Evolutionary conservation across 345 rosid species (phyloP), one percentile per base, ranked within the genome.

Genomic region (Leavenworthia alabamica): DNA sequence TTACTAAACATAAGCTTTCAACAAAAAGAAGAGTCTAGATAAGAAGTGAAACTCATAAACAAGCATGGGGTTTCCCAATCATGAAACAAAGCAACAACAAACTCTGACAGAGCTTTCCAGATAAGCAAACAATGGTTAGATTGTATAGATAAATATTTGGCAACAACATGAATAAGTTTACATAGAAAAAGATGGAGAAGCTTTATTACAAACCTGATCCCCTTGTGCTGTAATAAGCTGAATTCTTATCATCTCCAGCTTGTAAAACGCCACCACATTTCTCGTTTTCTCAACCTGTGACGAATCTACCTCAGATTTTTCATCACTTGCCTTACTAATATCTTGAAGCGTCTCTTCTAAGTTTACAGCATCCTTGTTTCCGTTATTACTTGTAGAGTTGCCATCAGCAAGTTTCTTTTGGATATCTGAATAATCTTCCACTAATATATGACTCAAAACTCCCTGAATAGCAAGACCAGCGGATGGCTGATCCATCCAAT

Each of bases 401-500:
- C 26, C 64, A 43, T 73, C 55, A 67, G 91, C 77, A 49, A 81
- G 66, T 66, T 68, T 85, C 78, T 71, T 83, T 75, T 81, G 70
- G 68, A 85, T 84, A 66, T 77, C 86, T 50, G 85, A 78, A 62
- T 85, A 83, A 60, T 85, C 97, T 60, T 89, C 87, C 28, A 78
- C 79, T 54, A 85, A 72, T 44, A 81, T 83, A 68, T 86, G 94
- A 64, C 88, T 87, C 72, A 93, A 44, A 67, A 85, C 62, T 69
- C 96, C 99, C 67, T 87, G 96, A 70, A 93, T 78, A 45, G 81
- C 82, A 76, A 93, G 70, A 62, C 96, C 96, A 71, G 86, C 88
- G 54, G 96, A 82, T 36, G 92, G 96, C 65, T 84, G 82, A 70
- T 85, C 89, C 94, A 93, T 86, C 89, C 89, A 86, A 72, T 87